Base-by-base conservation (phyloP, 2,329 filamentous ascomycete species). In the Bipolaris victoriae region DNA sequence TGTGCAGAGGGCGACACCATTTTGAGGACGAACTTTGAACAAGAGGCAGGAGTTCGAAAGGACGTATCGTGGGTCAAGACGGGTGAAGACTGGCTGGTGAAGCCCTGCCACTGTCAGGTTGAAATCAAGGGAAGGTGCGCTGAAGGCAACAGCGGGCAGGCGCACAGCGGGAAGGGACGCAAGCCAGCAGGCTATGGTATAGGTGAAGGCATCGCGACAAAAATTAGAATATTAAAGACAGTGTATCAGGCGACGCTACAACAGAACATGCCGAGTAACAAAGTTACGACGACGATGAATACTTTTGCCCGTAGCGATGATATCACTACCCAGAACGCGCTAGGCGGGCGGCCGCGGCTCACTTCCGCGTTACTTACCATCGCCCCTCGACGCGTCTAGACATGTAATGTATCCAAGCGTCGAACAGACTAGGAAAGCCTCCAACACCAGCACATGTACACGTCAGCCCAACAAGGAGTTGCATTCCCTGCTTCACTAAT, bases 251-350 rank as follows among this genome's bases (percentile, higher is more conserved):
- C 31, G 22, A 20, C 7, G 16, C 31, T 20, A 7, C 22, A 22
- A 40, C 18, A 41, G 22, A 26, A 9, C 22, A 26, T 57, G 20
- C 20, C 51, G 48, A 29, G 48, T 22, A 26, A 16, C 35, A 39
- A 50, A 45, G 31, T 35, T 26, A 31, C 49, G 31, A 49, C 11
- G 13, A 26, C 47, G 49, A 36, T 52, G 41, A 47, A 58, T 37
- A 22, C 49, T 49, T 43, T 59, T 43, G 39, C 44, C 43, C 36
- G 13, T 46, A 58, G 56, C 58, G 44, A 66, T 67, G 63, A 67
- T 66, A 62, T 67, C 65, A 67, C 59, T 47, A 37, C n/a, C 43
- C 39, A 36, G 41, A 49, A 62, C 57, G 47, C 65, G 63, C 65
- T 66, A 67, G 47, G 15, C 49, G 20, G 41, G 9, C n/a, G 18